Base-by-base conservation (phyloP, 805 yeast species). In the Wickerhamomyces kurtzmanii region DNA sequence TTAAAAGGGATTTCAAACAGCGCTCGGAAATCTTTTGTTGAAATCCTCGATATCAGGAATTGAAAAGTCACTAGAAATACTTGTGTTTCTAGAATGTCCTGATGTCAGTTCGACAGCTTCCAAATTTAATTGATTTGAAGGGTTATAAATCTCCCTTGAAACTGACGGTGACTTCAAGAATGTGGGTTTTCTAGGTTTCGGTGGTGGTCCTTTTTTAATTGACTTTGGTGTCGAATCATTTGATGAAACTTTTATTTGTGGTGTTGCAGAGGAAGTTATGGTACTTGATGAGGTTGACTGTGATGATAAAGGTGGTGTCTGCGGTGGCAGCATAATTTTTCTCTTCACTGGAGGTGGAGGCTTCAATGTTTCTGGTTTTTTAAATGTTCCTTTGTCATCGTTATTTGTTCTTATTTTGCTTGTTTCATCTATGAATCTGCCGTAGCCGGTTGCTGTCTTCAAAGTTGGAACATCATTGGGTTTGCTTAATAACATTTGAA, bases 381-480 rank as follows among this genome's bases (percentile, higher is more conserved):
- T 50, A 19, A 15, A 10, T 15, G 13, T 33, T 16, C 20, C 40
- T 49, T 15, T 38, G 9, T 3, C 30, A 32, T 7, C 4, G 4
- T 5, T 16, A 4, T 12, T 17, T 2, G 17, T 11, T 4, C 12
- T 20, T 9, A 11, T 12, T 20, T 20, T 11, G 10, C 11, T n/a
- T 21, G 16, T 18, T 23, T 20, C 16, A 16, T 18, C 6, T 38
- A 37, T 9, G 26, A 18, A 27, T 66, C 77, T 0, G 87, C 95
- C 95, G 50, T 86, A 85, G 0, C 95, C 95, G 5, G 62, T 51
- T 0, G 94, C 94, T 0, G 89, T 75, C 40, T 70, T 76, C 12
- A 55, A 47, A 1, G 68, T 55, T 3, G 68, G 68, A 9, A 69
- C 67, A 24, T 5, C 67, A 55, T 28, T 51, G 50, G 34, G 48